These are phyloP conservation scores for Glycyrrhiza uralensis DNA, from an alignment of 306 rosid species.

Conservation along the genomic window DNA sequence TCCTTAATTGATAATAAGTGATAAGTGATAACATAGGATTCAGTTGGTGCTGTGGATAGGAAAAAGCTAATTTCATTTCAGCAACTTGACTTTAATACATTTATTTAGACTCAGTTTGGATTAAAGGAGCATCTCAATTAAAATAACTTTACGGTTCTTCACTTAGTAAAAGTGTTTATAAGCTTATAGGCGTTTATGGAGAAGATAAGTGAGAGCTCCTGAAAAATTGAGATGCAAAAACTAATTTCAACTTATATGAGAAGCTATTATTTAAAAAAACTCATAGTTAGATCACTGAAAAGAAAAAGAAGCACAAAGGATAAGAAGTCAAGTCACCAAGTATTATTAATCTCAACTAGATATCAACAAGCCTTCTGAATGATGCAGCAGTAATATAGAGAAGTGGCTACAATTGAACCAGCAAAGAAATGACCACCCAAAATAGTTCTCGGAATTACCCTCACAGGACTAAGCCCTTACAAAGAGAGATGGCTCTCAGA, in stretches of 20 bases:
- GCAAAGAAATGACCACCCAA: neutral
- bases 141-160: no score
- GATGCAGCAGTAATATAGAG: neutral
- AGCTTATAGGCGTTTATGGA: no score
- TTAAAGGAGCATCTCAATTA: no score
- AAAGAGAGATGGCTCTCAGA: neutral
- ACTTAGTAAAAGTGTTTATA: no score
- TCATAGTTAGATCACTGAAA: neutral
- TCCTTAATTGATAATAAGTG: neutral
- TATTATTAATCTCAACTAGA: neutral
- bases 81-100: neutral
- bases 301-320: neutral
- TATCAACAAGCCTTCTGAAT: neutral
- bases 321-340: neutral
- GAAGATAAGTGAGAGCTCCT: no score
- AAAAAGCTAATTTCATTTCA: neutral
- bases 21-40: neutral
- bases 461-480: neutral
- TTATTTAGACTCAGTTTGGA: neutral
- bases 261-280: no score
- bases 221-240: no score
- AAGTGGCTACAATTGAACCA: neutral
- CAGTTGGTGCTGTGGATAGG: neutral
- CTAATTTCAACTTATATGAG: no score
- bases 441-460: neutral